Percentiles rank a stretch among this genome's conserved stretches.
phyloP scores from a whole-genome alignment of 2,329 filamentous ascomycete genomes.

The Xylaria sp. region DNA sequence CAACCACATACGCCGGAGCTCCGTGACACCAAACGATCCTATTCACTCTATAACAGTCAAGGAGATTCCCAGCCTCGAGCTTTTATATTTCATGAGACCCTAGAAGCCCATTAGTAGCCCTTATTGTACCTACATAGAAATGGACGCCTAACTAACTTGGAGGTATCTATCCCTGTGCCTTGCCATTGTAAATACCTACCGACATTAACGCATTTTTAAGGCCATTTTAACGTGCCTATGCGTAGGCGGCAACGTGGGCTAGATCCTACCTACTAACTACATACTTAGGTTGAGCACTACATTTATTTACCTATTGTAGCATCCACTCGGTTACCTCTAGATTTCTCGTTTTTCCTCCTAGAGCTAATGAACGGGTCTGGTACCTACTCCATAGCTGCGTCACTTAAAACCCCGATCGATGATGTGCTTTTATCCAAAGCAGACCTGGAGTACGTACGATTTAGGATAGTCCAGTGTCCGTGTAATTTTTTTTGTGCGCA shows the following conservation, averaged over 20 bases:
- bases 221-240: no score
- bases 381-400: constrained; percentile 12
- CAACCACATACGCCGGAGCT: not conserved
- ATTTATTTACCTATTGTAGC: not conserved
- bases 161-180: no score
- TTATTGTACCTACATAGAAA: no score
- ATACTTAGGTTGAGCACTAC: not conserved
- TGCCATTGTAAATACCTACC: no score
- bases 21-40: not conserved
- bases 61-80: no score
- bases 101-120: no score
- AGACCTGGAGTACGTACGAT: not conserved
- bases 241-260: not conserved
- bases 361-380: not conserved
- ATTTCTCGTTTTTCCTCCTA: not conserved
- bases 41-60: not conserved
- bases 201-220: no score
- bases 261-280: not conserved
- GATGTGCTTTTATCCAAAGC: constrained; percentile 11
- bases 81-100: no score
- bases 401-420: constrained; percentile 3
- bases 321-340: not conserved
- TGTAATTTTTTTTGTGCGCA: not conserved
- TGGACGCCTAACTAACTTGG: no score
- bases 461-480: not conserved